These are phyloP conservation scores for Mercurialis annua DNA, from an alignment of 345 rosid species.

Conservation along the genomic window DNA sequence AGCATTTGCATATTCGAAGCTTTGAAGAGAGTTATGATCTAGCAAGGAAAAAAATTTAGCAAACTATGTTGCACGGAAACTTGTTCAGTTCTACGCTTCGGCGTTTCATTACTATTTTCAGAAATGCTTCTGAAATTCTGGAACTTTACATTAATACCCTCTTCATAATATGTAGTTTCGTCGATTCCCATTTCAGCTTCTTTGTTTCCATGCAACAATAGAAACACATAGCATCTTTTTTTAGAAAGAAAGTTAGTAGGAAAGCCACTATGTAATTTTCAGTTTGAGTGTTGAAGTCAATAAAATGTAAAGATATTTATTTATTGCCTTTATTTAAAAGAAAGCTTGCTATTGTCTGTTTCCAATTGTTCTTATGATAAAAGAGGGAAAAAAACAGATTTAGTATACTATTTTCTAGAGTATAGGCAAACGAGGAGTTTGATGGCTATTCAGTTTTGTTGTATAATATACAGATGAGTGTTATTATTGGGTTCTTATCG, in stretches of 20 bases:
- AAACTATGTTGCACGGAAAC: too few species aligned
- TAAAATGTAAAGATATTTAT: constrained; percentile 8
- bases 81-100: too few species aligned
- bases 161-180: not conserved
- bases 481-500: too few species aligned
- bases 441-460: not conserved
- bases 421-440: constrained; percentile 2
- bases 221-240: not conserved
- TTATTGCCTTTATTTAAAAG: not conserved
- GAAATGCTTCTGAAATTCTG: too few species aligned
- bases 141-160: not conserved
- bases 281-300: not conserved
- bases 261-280: not conserved
- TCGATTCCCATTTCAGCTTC: not conserved
- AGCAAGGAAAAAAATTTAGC: too few species aligned
- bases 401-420: not conserved
- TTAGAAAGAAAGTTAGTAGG: not conserved
- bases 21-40: not conserved
- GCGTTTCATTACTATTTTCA: too few species aligned
- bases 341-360: not conserved
- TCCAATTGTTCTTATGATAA: too few species aligned
- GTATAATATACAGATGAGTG: too few species aligned
- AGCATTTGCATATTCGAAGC: not conserved
- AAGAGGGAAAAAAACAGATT: not conserved
- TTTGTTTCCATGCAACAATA: not conserved